Base-by-base conservation (phyloP, 1,284 basidiomycete species). In the Ustilago cynodontis region DNA sequence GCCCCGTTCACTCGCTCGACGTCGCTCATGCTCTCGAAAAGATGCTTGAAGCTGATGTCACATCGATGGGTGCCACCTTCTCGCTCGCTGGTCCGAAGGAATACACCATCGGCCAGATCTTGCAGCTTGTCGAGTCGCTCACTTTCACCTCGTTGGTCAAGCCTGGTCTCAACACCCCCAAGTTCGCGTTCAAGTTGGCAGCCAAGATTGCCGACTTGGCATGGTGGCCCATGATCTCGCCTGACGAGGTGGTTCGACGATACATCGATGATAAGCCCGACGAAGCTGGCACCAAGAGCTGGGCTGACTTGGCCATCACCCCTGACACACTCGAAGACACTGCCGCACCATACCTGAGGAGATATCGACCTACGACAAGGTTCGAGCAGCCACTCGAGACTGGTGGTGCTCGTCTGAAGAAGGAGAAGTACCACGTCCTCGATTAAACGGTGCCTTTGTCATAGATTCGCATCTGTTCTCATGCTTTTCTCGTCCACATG, bases 191-290 rank as follows among this genome's bases (percentile, higher is more conserved):
- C 52, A 88, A 90, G 55, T 83, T 89, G 8, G 87, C 94, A 35
- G 90, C 95, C 6, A 90, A 88, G 78, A 86, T 89, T 31, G 90
- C 91, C 49, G 93, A 98, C 87, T 89, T 80, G 11, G 79, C 89
- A 16, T 99, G 95, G 95, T 99, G 95, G 95, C 95, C 95, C 18
- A 90, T 93, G 65, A 88, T 98, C 70, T 91, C 90, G 85, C 93
- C 94, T 1, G 96, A 99, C 87, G 95, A 98, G 87, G 92, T 99
- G 29, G 90, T 90, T 81, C 89, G 96, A 82, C 90, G 94, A 76
- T 97, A 91, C 87, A 91, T 98, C 77, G 90, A 95, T 87, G 96
- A 98, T 87, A 78, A 59, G 66, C 69, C 82, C 33, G 71, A 78
- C 56, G 77, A 71, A 49, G 71, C 76, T 16, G 80, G 64, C 87